Base-by-base conservation (phyloP, 2,329 filamentous ascomycete genomes). In the Lachnellula occidentalis region DNA sequence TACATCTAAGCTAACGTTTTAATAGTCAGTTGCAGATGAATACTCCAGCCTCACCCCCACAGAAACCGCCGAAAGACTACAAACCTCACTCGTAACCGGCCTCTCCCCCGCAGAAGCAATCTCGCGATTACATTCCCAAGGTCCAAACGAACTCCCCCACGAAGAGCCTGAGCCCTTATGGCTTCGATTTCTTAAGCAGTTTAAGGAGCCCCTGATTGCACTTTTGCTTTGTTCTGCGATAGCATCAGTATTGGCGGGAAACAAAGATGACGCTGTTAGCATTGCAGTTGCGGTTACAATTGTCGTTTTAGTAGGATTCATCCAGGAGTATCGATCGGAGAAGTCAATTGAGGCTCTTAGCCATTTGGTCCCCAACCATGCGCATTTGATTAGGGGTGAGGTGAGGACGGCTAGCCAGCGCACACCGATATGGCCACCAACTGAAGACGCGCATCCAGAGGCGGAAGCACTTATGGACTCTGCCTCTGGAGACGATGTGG, bases 201-300 rank as follows among this genome's bases (percentile, higher is more conserved):
- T 99, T 70, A 91, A 95, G 68, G 94, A 99, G 69, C 92, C 94
- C 0, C 76, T 99, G 53, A 99, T 99, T 59, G 73, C 97, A 21
- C 80, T 99, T n/a, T 80, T 99, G 15, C 81, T 99, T 21, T 88
- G 84, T 6, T 97, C 94, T 3, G 92, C 94, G 0, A 86, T 81
- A 17, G 87, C 95, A 39, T 97, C 92, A 0, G 82, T 97, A 48
- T 72, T 97, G 43, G 87, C 99, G 71, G 91, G 92, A 50, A 99
- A 99, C 68, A 85, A 86, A 68, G 92, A 97, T 65, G 95, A 99
- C 74, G 92, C 92, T 5, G 75, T 99, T 65, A 97, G 92, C 71
- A 99, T 99, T 67, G 88, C 92, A 0, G 85, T 96, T 34, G 94
- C 94, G 2, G 94, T 99, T 21, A 96, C 92, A 24, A 99, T 99